Conservation (phyloP, 1,284 basidiomycete species). For the Cryptococcus hybrid region DNA sequence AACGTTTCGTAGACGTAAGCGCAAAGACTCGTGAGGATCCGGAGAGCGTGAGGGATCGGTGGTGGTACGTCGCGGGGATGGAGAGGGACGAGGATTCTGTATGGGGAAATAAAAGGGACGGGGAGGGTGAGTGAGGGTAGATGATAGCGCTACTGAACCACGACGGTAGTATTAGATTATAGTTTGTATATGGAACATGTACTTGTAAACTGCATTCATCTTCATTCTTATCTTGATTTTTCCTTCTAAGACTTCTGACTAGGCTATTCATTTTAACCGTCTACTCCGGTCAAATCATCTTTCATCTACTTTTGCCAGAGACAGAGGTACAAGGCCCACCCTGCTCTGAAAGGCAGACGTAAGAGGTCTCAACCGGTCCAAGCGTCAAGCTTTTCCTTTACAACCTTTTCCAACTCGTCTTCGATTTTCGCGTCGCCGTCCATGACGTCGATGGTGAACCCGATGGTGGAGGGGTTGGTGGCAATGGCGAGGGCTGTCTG, state of each 20-base stretch:
- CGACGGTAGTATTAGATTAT: too few relatives aligned
- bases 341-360: too few relatives aligned
- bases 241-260: too few relatives aligned
- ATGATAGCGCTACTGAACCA: too few relatives aligned
- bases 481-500: constrained; percentile 57
- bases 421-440: constrained; percentile 59
- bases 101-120: neutral
- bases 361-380: constrained; percentile 25
- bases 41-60: neutral
- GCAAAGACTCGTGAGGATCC: neutral
- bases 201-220: too few relatives aligned
- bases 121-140: too few relatives aligned
- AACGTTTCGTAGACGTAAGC: constrained; percentile 13
- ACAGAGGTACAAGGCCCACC: too few relatives aligned
- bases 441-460: constrained; percentile 63
- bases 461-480: constrained; percentile 59
- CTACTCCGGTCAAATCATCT: too few relatives aligned
- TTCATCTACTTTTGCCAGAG: too few relatives aligned
- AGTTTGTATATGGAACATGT: too few relatives aligned
- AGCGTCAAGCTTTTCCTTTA: constrained; percentile 52
- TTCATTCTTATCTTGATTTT: too few relatives aligned
- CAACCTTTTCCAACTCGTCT: constrained; percentile 62
- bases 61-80: neutral
- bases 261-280: too few relatives aligned
- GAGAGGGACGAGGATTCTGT: neutral